Base-by-base conservation (phyloP, 2,329 filamentous ascomycete species). In the Dactylellina sp. region DNA sequence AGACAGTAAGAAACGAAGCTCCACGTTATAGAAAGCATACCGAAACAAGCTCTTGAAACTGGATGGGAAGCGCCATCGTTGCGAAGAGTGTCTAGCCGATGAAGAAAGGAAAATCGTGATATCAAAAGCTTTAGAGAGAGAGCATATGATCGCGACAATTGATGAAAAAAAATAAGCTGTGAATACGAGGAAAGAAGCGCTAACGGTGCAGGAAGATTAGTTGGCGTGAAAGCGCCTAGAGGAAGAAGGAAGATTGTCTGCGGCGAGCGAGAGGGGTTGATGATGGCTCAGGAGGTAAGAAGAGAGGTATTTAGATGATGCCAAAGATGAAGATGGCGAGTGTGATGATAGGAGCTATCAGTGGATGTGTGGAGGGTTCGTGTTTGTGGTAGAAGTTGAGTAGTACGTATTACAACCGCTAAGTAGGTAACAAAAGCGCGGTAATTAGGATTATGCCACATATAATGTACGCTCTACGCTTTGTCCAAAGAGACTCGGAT, bases 41-140 rank as follows among this genome's bases (percentile, higher is more conserved):
- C 85, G 93, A 91, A 82, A 94, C 87, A 80, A 94, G 88, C 89
- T 96, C 93, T 82, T 90, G 91, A 84, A 97, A 96, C 86, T 92
- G 93, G 84, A 97, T 96, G 80, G 91, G 92, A 81, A 96, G 87
- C 11, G 68, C 35, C 68, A 72, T 72, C 46, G 50, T 64, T 63
- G 68, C 44, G 52, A 64, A 49, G 22, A 32, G 35, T 32, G 60
- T 61, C 60, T 60, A 61, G 56, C 40, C 32, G 68, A 72, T 49
- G 68, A 63, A 50, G 53, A 65, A 72, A 72, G 60, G 64, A 55
- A 72, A 71, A 60, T 53, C 25, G 46, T 60, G 59, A 60, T 55
- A 32, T 18, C 47, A 60, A 37, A 25, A 64, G 53, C 60, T 59
- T 24, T 65, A 72, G 52, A 44, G 52, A 12, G 60, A 65, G 44